These are phyloP conservation scores for Lumnitzera littorea DNA, from an alignment of 345 rosid genomes.

Conservation along the genomic window DNA sequence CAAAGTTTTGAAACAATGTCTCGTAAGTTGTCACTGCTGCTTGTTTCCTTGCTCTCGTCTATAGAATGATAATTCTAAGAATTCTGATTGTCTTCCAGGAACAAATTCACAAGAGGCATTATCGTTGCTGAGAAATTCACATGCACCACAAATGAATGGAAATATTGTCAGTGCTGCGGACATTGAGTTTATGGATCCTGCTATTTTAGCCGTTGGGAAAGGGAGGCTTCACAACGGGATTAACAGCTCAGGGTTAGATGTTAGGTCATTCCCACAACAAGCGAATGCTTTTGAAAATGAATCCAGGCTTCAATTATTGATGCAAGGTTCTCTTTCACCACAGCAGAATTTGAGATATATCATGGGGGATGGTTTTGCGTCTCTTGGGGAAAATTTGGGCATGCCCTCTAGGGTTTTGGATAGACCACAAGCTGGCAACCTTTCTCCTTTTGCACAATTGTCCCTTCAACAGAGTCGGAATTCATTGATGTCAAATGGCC, in stretches of 20 bases:
- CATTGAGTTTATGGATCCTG: slow-evolving; percentile 87
- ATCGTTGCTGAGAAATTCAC: slow-evolving; percentile 8
- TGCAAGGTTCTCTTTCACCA: slow-evolving; percentile 56
- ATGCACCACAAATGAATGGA: slow-evolving; percentile 30
- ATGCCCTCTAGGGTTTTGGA: slow-evolving; percentile 52
- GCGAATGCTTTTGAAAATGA: slow-evolving; percentile 47
- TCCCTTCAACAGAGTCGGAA: slow-evolving; percentile 54
- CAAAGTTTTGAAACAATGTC: slow-evolving; percentile 22
- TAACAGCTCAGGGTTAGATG: slow-evolving; percentile 43
- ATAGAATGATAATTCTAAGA: not conserved
- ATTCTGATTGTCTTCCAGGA: slow-evolving; percentile 20
- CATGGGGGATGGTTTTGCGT: slow-evolving; percentile 41
- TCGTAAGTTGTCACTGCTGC: slow-evolving; percentile 10
- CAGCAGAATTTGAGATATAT: slow-evolving; percentile 50
- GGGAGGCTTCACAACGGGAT: slow-evolving; percentile 56
- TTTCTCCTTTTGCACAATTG: slow-evolving; percentile 39
- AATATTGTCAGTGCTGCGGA: slow-evolving; percentile 37
- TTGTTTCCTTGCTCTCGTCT: no score
- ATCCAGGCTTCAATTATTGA: slow-evolving; percentile 51
- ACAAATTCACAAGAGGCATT: slow-evolving; percentile 22
- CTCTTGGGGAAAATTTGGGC: slow-evolving; percentile 49
- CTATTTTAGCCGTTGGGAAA: slow-evolving; percentile 89
- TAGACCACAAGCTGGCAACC: slow-evolving; percentile 46
- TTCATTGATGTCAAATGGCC: slow-evolving; percentile 48
- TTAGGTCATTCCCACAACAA: slow-evolving; percentile 44